These are phyloP conservation scores for Fusarium sp. DNA, from an alignment of 2,329 filamentous ascomycete genomes.

Conservation along the genomic window DNA sequence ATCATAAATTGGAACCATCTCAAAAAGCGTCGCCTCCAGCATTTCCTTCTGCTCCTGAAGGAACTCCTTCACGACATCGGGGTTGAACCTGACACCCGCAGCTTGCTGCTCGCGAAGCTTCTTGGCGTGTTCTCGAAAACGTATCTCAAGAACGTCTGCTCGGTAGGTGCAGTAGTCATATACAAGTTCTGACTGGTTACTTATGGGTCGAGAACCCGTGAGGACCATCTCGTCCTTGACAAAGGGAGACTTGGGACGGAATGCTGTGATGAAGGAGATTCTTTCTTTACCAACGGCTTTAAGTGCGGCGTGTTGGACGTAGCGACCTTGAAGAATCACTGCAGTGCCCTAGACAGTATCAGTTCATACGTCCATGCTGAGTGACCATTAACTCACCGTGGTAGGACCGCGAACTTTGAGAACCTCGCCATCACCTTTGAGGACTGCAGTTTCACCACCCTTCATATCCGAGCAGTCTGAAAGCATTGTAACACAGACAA, in stretches of 20 bases:
- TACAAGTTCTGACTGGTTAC: conserved; percentile 38
- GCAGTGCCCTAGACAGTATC: conserved; percentile 61
- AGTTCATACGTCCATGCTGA: neutral
- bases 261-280: conserved; percentile 73
- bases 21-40: conserved; percentile 33
- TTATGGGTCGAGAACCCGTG: conserved; percentile 67
- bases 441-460: conserved; percentile 71
- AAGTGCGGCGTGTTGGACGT: conserved; percentile 72
- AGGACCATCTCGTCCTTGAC: conserved; percentile 69
- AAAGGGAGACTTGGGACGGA: conserved; percentile 64
- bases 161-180: conserved; percentile 27
- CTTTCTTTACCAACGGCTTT: conserved; percentile 67
- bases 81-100: conserved; percentile 24
- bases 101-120: conserved; percentile 19
- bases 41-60: conserved; percentile 39
- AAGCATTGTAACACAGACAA: conserved; percentile 76
- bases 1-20: conserved; percentile 24
- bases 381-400: conserved; percentile 56
- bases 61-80: conserved; percentile 19
- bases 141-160: conserved; percentile 59
- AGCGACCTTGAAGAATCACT: conserved; percentile 72
- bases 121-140: conserved; percentile 43
- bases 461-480: conserved; percentile 70
- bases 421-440: conserved; percentile 61
- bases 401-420: conserved; percentile 67